Percentiles rank a stretch among this genome's conserved stretches.
Conservation (phyloP, 441 rosid species). For the Viola pubescens region DNA sequence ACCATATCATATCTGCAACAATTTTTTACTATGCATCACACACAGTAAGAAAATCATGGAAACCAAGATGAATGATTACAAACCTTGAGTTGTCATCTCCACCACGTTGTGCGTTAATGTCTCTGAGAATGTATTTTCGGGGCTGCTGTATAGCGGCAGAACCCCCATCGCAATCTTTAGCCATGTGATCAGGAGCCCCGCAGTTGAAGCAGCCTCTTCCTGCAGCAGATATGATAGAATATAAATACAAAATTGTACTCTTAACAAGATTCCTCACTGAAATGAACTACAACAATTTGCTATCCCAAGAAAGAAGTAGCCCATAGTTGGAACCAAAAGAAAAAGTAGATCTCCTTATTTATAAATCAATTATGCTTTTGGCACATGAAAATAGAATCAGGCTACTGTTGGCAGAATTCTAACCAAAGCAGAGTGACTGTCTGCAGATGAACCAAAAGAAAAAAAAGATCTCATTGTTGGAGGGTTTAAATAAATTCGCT, state of each 20-base stretch:
- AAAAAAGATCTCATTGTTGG: no score
- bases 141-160: slow-evolving; percentile 29
- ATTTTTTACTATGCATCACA: background rate
- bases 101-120: slow-evolving; percentile 67
- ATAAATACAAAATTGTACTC: background rate
- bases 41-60: slow-evolving; percentile 1
- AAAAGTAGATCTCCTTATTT: no score
- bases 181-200: slow-evolving; percentile 77
- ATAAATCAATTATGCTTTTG: no score
- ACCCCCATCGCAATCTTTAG: slow-evolving; percentile 69
- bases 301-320: no score
- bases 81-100: slow-evolving; percentile 57
- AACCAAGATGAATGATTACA: slow-evolving; percentile 9
- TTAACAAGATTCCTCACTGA: background rate
- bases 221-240: slow-evolving; percentile 16
- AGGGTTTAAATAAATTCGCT: no score
- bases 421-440: no score
- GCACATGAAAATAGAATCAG: no score
- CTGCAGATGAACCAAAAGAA: no score
- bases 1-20: slow-evolving; percentile 72
- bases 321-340: no score
- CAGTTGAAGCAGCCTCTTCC: slow-evolving; percentile 89
- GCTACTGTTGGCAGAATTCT: no score
- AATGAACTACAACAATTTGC: background rate
- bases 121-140: slow-evolving; percentile 62